These are phyloP conservation scores for Chrysochromulina parva DNA, from an alignment of 78 protist species.

Conservation along the genomic window DNA sequence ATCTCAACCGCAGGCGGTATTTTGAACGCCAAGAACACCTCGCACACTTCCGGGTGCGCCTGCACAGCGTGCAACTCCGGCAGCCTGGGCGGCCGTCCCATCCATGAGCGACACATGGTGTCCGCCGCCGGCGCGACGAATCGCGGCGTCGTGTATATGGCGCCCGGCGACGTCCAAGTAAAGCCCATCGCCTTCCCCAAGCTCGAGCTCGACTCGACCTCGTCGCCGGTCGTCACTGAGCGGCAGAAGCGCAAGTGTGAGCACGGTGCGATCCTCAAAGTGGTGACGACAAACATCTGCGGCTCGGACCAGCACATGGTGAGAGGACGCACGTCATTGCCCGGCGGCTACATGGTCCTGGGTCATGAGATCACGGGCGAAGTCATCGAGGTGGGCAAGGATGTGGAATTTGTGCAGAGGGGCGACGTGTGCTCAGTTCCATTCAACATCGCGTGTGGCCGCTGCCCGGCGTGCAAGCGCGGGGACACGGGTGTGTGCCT, in stretches of 20 bases:
- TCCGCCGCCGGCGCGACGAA: too few species aligned
- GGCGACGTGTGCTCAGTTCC: background rate
- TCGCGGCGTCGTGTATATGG: too few species aligned
- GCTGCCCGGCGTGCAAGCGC: conserved; percentile 9
- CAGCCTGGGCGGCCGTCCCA: too few species aligned
- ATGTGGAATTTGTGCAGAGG: background rate
- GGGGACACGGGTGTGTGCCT: background rate
- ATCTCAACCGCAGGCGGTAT: too few species aligned
- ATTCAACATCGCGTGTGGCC: background rate
- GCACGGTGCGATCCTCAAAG: background rate
- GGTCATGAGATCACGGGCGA: conserved; percentile 1
- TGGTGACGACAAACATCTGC: background rate
- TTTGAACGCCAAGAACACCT: too few species aligned
- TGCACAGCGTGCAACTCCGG: too few species aligned
- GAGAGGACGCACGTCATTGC: background rate
- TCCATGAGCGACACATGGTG: too few species aligned
- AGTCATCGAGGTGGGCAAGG: background rate
- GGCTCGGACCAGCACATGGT: conserved; percentile 6
- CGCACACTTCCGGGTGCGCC: too few species aligned
- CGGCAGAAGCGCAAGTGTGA: background rate
- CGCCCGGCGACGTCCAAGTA: too few species aligned
- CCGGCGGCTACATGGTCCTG: conserved; percentile 1
- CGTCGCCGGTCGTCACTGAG: background rate
- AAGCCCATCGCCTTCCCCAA: too few species aligned
- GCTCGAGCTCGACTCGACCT: too few species aligned